Evolutionary conservation across 164 flowering plant species (phyloP).

Genomic region (Chimonanthus praecox): DNA sequence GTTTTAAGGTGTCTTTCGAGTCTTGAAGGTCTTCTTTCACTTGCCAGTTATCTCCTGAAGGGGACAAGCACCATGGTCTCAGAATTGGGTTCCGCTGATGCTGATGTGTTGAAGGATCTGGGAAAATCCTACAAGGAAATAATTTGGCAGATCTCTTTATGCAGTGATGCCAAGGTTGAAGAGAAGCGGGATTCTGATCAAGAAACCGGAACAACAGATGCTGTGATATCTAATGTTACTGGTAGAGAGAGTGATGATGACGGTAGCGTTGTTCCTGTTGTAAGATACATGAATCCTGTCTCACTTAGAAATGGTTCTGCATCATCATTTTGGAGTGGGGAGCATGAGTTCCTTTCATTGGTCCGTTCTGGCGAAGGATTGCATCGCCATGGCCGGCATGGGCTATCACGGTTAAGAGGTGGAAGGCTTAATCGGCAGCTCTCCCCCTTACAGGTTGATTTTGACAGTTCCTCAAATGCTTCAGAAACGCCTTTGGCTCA

Average conservation of each 20-base stretch:
- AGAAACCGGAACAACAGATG: slow-evolving; percentile 49
- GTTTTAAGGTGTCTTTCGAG: slow-evolving; percentile 56
- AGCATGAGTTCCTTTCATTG: slow-evolving; percentile 61
- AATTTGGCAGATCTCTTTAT: slow-evolving; percentile 74
- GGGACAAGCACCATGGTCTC: slow-evolving; percentile 59
- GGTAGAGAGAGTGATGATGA: slow-evolving; percentile 83
- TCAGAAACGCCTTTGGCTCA: slow-evolving; percentile 40
- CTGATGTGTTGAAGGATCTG: slow-evolving; percentile 79
- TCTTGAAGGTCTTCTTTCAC: slow-evolving; percentile 69
- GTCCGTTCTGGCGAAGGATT: slow-evolving; percentile 66
- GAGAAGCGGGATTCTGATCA: slow-evolving; percentile 49
- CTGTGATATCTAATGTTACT: slow-evolving; percentile 33
- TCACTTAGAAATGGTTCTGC: slow-evolving; percentile 51
- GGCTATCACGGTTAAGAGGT: slow-evolving; percentile 60
- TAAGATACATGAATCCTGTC: slow-evolving; percentile 64
- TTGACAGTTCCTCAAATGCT: slow-evolving; percentile 43
- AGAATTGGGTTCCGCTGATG: slow-evolving; percentile 71
- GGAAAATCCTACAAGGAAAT: slow-evolving; percentile 67
- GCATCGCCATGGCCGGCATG: slow-evolving; percentile 70
- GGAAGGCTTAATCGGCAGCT: slow-evolving; percentile 63
- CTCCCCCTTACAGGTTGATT: slow-evolving; percentile 57
- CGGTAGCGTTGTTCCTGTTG: slow-evolving; percentile 32
- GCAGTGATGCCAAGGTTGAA: slow-evolving; percentile 61
- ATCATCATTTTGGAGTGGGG: slow-evolving; percentile 55
- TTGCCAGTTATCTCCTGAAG: slow-evolving; percentile 65